Evolutionary conservation across 345 rosid species (phyloP).

Genomic region (Cochlearia excelsa): DNA sequence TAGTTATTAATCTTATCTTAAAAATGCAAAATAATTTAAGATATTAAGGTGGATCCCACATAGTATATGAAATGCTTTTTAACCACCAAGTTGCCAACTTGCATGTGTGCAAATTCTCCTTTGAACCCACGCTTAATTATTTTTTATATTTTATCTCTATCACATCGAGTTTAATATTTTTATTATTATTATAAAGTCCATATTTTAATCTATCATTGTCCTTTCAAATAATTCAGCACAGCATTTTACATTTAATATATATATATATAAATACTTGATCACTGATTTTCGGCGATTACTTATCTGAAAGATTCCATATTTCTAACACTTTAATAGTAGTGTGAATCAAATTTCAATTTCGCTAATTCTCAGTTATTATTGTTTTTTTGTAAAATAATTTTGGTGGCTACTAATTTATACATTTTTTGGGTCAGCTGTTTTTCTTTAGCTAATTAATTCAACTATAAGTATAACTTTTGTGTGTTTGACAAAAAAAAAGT

Average conservation of each 20-base stretch:
- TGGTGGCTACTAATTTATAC: too few species aligned
- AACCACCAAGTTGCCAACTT: slow-evolving; percentile 37
- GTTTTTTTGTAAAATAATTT: neutral
- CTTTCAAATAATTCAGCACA: slow-evolving; percentile 21
- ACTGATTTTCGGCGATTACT: slow-evolving; percentile 1
- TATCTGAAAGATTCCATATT: neutral
- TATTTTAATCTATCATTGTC: slow-evolving; percentile 3
- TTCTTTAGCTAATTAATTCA: too few species aligned
- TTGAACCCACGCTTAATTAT: slow-evolving; percentile 34
- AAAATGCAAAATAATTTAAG: slow-evolving; percentile 7
- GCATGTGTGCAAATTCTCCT: slow-evolving; percentile 38
- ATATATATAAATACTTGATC: slow-evolving; percentile 26
- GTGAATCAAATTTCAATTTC: slow-evolving; percentile 20
- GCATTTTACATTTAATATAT: slow-evolving; percentile 8
- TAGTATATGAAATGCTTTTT: slow-evolving; percentile 30
- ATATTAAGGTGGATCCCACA: slow-evolving; percentile 21
- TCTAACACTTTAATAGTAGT: neutral
- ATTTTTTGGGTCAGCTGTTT: too few species aligned
- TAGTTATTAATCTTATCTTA: slow-evolving; percentile 16
- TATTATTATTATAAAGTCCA: slow-evolving; percentile 10
- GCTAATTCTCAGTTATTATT: neutral
- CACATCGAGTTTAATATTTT: slow-evolving; percentile 22
- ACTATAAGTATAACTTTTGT: too few species aligned
- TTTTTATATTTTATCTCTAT: slow-evolving; percentile 8
- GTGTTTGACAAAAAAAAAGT: too few species aligned